phyloP scores from a whole-genome alignment of 495 filamentous ascomycete species.

The Penicillium mononematosum region DNA sequence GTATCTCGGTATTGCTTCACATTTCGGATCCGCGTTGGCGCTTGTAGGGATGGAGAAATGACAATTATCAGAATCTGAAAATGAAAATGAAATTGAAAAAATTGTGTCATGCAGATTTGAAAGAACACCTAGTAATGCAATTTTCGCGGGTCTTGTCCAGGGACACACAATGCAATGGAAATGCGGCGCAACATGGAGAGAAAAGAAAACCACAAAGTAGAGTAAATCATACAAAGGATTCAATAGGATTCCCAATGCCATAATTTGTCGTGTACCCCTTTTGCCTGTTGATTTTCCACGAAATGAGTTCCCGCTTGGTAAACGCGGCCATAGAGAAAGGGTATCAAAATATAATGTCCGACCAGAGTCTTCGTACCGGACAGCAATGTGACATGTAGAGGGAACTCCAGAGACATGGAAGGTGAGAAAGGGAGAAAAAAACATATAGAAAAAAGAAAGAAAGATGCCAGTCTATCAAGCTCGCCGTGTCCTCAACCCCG shows the following conservation, averaged over 20 bases:
- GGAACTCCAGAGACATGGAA: slow-evolving; percentile 13
- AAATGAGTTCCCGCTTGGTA: slow-evolving; percentile 17
- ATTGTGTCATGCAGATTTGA: slow-evolving; percentile 1
- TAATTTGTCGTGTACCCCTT: slow-evolving; percentile 10
- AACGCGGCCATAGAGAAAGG: slow-evolving; percentile 24
- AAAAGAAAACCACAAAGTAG: slow-evolving; percentile 3
- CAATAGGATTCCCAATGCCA: slow-evolving; percentile 12
- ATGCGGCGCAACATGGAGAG: not conserved
- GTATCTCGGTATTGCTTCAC: not conserved
- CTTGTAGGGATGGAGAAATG: no score
- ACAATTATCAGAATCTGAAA: not conserved
- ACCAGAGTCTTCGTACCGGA: slow-evolving; percentile 15
- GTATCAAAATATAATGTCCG: slow-evolving; percentile 34
- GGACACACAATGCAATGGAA: not conserved
- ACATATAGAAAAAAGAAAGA: slow-evolving; percentile 12
- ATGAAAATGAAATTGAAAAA: not conserved
- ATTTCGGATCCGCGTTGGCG: not conserved
- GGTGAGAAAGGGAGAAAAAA: slow-evolving; percentile 8
- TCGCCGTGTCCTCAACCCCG: slow-evolving; percentile 23
- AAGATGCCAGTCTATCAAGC: slow-evolving; percentile 33
- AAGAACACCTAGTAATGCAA: slow-evolving; percentile 11
- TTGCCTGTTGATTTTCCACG: slow-evolving; percentile 15
- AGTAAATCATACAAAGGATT: not conserved
- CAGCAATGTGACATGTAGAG: slow-evolving; percentile 12
- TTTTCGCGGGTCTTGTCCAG: not conserved